Evolutionary conservation across 1,284 basidiomycete genomes (phyloP), one percentile per base, ranked within the genome.

Genomic region (Polyporus tsugae): DNA sequence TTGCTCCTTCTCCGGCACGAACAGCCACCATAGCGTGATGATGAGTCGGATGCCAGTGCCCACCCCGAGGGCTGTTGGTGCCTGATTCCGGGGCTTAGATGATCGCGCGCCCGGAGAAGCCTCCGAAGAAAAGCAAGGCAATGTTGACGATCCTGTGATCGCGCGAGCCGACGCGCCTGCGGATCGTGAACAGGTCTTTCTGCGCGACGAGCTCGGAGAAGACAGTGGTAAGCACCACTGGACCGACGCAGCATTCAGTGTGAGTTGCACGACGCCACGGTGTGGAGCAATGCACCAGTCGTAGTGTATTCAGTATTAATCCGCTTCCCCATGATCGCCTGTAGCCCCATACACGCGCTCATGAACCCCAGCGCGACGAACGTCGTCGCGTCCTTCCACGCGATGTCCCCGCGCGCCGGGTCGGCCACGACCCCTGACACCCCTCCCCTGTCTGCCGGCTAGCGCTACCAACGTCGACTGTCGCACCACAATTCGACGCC

Each of bases 181-280:
- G 83, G 55, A 88, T 52, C 36, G 79, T 80, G 83, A 90, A 92
- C 9, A 96, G 84, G 57, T 87, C 81, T 0, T 94, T 93, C 77
- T 95, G 93, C 60, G 89, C 89, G 83, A 93, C 86, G 64, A 96
- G 87, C 79, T 95, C 93, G 66, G 94, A 93, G 94, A 93, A 96
- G 22, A 94, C 89, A 7, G 93, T 94, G 6, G 92, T 95, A 22
- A 94, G 82, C 58, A 90, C 88, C 66, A 90, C 89, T 88, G 70
- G 29, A 49, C 4, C 17, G 58, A 11, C 17, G 36, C 25, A 9
- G 22, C 44, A 49, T 19, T 49, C 0, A 35, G 39, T 19, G 13
- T n/a, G 49, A 41, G 39, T 11, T 29, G 49, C 2, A n/a, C n/a
- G n/a, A n/a, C n/a, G n/a, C n/a, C n/a, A n/a, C n/a, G n/a, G n/a